Percentiles rank a stretch among this genome's conserved stretches.
Conservation (phyloP, 257 asterid species). For the Nyctanthes arbortristis region DNA sequence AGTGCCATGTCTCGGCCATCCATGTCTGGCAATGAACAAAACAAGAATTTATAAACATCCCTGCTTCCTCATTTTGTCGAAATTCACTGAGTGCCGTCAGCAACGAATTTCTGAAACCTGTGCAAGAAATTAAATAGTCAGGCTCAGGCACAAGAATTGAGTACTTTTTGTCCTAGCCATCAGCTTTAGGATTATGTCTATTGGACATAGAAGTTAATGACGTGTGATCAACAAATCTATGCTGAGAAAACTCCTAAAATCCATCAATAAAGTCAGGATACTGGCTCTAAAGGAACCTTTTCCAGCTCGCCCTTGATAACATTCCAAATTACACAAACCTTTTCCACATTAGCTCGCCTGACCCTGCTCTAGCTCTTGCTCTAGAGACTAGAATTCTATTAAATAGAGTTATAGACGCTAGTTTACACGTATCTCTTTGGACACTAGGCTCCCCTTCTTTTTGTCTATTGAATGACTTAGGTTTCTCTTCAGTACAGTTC, state of each 20-base stretch:
- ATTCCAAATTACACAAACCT: background rate
- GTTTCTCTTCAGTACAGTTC: background rate
- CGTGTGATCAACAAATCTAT: background rate
- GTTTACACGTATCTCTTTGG: background rate
- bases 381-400: background rate
- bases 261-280: background rate
- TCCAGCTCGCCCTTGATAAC: background rate
- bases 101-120: slow-evolving; percentile 78
- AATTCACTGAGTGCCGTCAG: slow-evolving; percentile 52
- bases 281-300: background rate
- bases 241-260: background rate
- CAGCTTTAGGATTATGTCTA: background rate
- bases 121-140: slow-evolving; percentile 22
- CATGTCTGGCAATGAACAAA: slow-evolving; percentile 87
- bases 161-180: background rate
- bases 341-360: background rate
- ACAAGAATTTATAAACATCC: slow-evolving; percentile 84
- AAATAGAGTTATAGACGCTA: too few species aligned
- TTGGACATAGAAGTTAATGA: background rate
- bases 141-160: background rate
- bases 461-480: background rate
- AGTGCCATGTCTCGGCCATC: slow-evolving; percentile 85
- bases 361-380: background rate
- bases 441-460: background rate
- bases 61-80: slow-evolving; percentile 52